These are phyloP conservation scores for Drosera spatulata DNA, from an alignment of 179 eudicot species.

Conservation along the genomic window DNA sequence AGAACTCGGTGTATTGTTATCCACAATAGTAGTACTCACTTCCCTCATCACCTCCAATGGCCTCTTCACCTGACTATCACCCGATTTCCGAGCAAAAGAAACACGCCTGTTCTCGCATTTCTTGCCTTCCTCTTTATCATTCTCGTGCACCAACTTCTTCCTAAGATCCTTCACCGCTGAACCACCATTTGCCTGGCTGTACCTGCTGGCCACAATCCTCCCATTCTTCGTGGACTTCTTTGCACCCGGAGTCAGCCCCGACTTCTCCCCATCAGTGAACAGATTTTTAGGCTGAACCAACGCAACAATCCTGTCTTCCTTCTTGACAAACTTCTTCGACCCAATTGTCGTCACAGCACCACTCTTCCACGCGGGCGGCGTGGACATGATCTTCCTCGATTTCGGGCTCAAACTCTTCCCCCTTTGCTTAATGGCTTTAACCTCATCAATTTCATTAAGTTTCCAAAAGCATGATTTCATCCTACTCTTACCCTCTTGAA, in stretches of 20 bases:
- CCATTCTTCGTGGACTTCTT: slow-evolving; percentile 65
- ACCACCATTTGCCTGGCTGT: slow-evolving; percentile 40
- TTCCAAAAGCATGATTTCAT: slow-evolving; percentile 88
- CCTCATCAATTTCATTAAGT: slow-evolving; percentile 64
- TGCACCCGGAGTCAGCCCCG: slow-evolving; percentile 11
- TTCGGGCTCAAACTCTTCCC: slow-evolving; percentile 59
- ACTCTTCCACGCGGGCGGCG: slow-evolving; percentile 25
- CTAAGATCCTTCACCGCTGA: slow-evolving; percentile 37
- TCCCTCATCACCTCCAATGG: slow-evolving; percentile 51
- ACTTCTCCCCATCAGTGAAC: slow-evolving; percentile 59
- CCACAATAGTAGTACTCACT: slow-evolving; percentile 21
- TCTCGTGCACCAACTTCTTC: slow-evolving; percentile 73
- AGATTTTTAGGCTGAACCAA: slow-evolving; percentile 79
- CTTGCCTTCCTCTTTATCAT: slow-evolving; percentile 39
- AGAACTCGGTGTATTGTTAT: slow-evolving; percentile 20
- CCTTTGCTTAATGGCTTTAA: slow-evolving; percentile 39
- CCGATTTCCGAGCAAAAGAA: slow-evolving; percentile 32
- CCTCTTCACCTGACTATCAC: slow-evolving; percentile 43
- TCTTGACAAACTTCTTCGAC: slow-evolving; percentile 53
- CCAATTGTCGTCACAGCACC: slow-evolving; percentile 52
- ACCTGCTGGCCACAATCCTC: slow-evolving; percentile 75
- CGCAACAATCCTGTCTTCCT: slow-evolving; percentile 43
- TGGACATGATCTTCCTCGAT: slow-evolving; percentile 24
- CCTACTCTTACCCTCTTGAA: slow-evolving; percentile 33
- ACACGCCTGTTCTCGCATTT: slow-evolving; percentile 50